Evolutionary conservation across 768 basidiomycete genomes (phyloP).

Genomic region (Pleurotus sapidus): DNA sequence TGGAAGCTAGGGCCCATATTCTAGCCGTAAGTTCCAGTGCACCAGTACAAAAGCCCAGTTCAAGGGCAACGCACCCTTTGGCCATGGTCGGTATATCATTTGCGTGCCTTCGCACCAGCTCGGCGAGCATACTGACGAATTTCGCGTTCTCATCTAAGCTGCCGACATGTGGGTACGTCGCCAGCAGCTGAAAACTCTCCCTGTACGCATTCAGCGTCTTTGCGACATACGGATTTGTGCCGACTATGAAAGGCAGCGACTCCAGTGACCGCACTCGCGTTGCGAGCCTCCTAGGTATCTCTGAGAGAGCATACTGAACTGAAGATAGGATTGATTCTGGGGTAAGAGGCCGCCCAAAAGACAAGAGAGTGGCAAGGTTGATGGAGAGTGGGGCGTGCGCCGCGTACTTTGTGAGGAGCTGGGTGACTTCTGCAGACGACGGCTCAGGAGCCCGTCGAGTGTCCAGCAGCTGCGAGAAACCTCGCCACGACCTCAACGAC

Average conservation of each 20-base stretch:
- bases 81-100: constrained; percentile 92
- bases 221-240: constrained; percentile 84
- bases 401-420: constrained; percentile 62
- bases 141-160: constrained; percentile 66
- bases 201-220: constrained; percentile 66
- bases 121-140: constrained; percentile 67
- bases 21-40: background rate
- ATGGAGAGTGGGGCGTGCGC: constrained; percentile 64
- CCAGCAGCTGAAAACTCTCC: constrained; percentile 67
- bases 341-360: constrained; percentile 73
- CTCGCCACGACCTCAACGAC: background rate
- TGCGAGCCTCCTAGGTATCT: constrained; percentile 76
- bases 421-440: constrained; percentile 48
- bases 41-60: constrained; percentile 5
- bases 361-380: constrained; percentile 69
- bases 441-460: constrained; percentile 43
- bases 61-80: constrained; percentile 57
- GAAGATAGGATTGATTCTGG: constrained; percentile 69
- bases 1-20: constrained; percentile 57
- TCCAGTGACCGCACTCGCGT: constrained; percentile 74
- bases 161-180: constrained; percentile 61
- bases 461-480: constrained; percentile 4
- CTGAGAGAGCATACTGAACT: constrained; percentile 69
- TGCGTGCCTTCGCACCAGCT: constrained; percentile 71
- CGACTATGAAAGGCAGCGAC: constrained; percentile 81